A percentile compares a stretch with the other conserved stretches of the same genome.
Evolutionary conservation across 73 alveolate species (phyloP).

Genomic region (Stentor coeruleus): DNA sequence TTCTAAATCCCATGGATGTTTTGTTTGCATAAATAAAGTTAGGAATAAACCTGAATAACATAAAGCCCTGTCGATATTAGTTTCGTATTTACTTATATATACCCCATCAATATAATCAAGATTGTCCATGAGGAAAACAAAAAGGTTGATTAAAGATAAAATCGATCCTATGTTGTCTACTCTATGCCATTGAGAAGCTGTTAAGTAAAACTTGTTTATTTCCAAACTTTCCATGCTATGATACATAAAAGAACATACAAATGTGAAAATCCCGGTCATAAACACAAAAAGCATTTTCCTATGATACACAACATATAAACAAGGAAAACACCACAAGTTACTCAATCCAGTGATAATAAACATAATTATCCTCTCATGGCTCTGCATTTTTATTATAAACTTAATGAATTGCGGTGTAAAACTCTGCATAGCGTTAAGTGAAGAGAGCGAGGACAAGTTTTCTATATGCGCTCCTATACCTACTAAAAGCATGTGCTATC

Average conservation of each 20-base stretch:
- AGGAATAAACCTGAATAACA: background rate
- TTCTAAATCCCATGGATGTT: slow-evolving; percentile 18
- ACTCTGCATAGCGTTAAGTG: too few species aligned
- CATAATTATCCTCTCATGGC: background rate
- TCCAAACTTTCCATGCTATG: background rate
- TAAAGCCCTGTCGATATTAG: background rate
- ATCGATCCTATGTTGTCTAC: slow-evolving; percentile 10
- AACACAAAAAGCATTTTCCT: background rate
- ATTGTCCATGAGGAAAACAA: background rate
- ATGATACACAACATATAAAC: background rate
- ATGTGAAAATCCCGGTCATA: background rate
- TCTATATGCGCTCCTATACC: too few species aligned
- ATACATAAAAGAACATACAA: background rate
- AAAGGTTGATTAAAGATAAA: background rate
- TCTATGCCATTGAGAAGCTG: background rate
- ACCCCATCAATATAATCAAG: background rate
- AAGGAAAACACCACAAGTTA: background rate
- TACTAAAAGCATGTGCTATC: too few species aligned
- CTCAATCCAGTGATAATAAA: background rate
- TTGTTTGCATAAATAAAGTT: background rate
- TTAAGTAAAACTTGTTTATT: background rate
- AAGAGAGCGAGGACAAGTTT: too few species aligned
- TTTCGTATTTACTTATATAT: background rate
- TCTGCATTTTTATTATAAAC: background rate
- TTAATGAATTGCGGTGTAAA: too few species aligned